Evolutionary conservation across 345 rosid species (phyloP).

Genomic region (Microthlaspi erraticum): DNA sequence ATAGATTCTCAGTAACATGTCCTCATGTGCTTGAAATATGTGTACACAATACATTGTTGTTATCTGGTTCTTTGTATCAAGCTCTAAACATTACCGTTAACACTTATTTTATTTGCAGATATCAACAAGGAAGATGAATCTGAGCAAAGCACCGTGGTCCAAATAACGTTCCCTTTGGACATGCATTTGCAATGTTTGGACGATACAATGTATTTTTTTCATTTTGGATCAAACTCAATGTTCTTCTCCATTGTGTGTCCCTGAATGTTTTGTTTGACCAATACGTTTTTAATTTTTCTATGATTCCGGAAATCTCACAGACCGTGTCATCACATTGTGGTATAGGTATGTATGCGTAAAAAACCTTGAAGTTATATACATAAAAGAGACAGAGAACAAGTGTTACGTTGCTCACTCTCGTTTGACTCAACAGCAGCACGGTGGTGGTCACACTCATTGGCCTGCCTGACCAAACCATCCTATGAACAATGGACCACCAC

Average conservation of each 20-base stretch:
- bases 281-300: no score
- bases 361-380: constrained; percentile 1
- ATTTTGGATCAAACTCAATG: constrained; percentile 1
- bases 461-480: constrained; percentile 49
- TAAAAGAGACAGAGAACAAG: constrained; percentile 2
- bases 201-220: not conserved
- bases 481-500: constrained; percentile 66
- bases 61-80: not conserved
- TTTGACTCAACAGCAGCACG: constrained; percentile 79
- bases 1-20: constrained; percentile 4
- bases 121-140: constrained; percentile 77
- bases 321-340: constrained; percentile 97
- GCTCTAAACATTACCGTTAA: constrained; percentile 10
- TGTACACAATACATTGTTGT: not conserved
- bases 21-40: constrained; percentile 6
- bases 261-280: no score
- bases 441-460: constrained; percentile 74
- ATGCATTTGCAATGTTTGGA: not conserved
- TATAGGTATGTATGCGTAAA: constrained; percentile 65
- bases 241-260: constrained; percentile 41
- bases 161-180: constrained; percentile 58
- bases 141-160: constrained; percentile 79
- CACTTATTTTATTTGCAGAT: constrained; percentile 52
- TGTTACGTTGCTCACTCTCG: constrained; percentile 48
- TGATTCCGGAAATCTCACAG: constrained; percentile 85